A percentile compares a stretch with the other conserved stretches of the same genome.
Evolutionary conservation across 2,329 filamentous ascomycete species (phyloP).

Genomic region (Chrysoporthe cubensis): DNA sequence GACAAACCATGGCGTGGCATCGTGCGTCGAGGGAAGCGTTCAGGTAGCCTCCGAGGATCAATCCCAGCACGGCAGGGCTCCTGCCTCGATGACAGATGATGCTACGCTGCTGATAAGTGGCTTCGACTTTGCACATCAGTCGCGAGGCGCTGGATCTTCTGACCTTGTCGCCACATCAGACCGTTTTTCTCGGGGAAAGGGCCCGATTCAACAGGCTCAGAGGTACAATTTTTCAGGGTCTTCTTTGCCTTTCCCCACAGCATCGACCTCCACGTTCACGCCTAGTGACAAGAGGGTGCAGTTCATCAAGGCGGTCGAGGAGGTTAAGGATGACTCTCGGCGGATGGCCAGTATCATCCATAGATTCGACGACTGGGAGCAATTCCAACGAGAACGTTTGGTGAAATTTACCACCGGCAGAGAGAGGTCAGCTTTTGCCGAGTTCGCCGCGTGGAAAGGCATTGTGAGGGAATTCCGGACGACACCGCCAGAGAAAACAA

Average conservation of each 20-base stretch:
- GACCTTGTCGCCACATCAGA: background rate
- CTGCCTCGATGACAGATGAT: slow-evolving; percentile 10
- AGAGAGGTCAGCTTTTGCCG: background rate
- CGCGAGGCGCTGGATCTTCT: background rate
- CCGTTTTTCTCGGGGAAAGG: background rate
- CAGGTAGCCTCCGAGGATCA: background rate
- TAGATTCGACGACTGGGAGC: slow-evolving; percentile 1
- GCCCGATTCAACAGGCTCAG: background rate
- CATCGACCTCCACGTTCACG: background rate
- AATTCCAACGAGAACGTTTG: slow-evolving; percentile 7
- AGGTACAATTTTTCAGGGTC: background rate
- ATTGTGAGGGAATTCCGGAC: background rate
- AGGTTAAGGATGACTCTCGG: background rate
- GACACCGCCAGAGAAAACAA: background rate
- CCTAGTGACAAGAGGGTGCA: background rate
- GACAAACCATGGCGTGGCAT: slow-evolving; percentile 6
- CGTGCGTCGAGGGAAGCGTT: background rate
- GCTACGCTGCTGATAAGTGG: background rate
- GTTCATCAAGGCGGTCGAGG: slow-evolving; percentile 9
- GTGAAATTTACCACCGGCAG: background rate
- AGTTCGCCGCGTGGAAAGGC: slow-evolving; percentile 8
- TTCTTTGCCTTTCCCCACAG: background rate
- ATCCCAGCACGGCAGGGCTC: background rate
- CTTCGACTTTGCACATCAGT: background rate
- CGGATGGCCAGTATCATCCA: slow-evolving; percentile 1